A percentile compares a stretch with the other conserved stretches of the same genome.
Evolutionary conservation across 2,329 filamentous ascomycete species (phyloP).

Genomic region (Scolecobasidium constrictum): DNA sequence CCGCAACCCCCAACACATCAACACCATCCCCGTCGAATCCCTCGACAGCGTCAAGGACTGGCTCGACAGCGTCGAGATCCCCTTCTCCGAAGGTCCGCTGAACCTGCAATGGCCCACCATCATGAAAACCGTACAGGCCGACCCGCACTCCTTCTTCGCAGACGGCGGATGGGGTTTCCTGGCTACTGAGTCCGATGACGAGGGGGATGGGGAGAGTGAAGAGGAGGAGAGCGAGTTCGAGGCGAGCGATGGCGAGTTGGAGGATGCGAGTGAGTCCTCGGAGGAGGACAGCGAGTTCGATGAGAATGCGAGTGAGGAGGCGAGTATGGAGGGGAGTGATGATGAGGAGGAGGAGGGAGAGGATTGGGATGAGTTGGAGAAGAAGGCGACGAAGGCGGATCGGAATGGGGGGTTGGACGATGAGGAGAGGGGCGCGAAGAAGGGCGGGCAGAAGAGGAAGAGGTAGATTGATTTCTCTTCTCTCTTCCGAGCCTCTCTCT

Average conservation of each 20-base stretch:
- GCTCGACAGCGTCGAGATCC: constrained; percentile 90
- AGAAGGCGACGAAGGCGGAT: constrained; percentile 59
- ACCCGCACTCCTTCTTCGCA: constrained; percentile 88
- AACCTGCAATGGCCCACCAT: constrained; percentile 99
- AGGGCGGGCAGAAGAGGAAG: not conserved
- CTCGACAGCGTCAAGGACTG: constrained; percentile 96
- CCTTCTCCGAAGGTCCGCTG: constrained; percentile 85
- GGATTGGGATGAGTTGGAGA: constrained; percentile 91
- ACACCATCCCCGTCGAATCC: constrained; percentile 93
- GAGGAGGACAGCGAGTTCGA: constrained; percentile 92
- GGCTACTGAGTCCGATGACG: constrained; percentile 74
- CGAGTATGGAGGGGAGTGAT: constrained; percentile 55
- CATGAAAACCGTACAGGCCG: constrained; percentile 95
- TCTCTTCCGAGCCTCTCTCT: too few relatives aligned
- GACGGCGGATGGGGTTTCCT: constrained; percentile 96
- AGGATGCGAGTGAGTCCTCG: constrained; percentile 55
- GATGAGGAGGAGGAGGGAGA: constrained; percentile 58
- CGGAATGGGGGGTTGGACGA: constrained; percentile 14
- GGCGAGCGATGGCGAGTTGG: constrained; percentile 71
- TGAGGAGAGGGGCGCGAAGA: constrained; percentile 4
- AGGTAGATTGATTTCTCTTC: too few relatives aligned
- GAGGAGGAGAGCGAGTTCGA: constrained; percentile 82
- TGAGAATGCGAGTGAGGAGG: constrained; percentile 75
- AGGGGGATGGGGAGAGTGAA: constrained; percentile 64
- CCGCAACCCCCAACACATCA: constrained; percentile 83